Conservation (phyloP, 2,329 filamentous ascomycete genomes). For the Corynespora cassiicola region DNA sequence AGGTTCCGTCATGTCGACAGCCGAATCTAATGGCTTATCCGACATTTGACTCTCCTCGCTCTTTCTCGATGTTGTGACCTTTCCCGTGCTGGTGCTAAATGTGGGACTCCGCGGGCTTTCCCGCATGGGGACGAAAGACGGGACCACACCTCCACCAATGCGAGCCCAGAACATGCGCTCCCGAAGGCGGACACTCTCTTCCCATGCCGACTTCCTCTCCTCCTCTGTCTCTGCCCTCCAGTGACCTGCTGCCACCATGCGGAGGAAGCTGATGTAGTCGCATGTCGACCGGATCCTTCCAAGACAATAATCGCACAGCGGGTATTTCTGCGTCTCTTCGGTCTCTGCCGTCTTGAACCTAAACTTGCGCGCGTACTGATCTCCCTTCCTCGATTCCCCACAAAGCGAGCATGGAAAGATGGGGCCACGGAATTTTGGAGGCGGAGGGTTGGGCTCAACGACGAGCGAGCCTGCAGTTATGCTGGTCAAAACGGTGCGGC, state of each 20-base stretch:
- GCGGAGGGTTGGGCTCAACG: slow-evolving; percentile 74
- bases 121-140: slow-evolving; percentile 56
- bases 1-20: slow-evolving; percentile 29
- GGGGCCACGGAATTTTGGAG: slow-evolving; percentile 60
- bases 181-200: slow-evolving; percentile 86
- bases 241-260: slow-evolving; percentile 90
- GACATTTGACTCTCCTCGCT: slow-evolving; percentile 37
- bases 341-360: slow-evolving; percentile 88
- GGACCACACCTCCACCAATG: slow-evolving; percentile 89
- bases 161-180: slow-evolving; percentile 98
- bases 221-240: slow-evolving; percentile 85
- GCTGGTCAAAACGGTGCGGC: slow-evolving; percentile 80
- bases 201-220: slow-evolving; percentile 88
- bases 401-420: slow-evolving; percentile 83
- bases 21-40: slow-evolving; percentile 24
- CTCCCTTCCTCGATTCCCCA: slow-evolving; percentile 78
- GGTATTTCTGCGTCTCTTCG: slow-evolving; percentile 86
- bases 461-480: slow-evolving; percentile 86
- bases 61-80: slow-evolving; percentile 24
- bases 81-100: slow-evolving; percentile 25
- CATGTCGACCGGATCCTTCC: slow-evolving; percentile 84
- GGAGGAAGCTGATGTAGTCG: slow-evolving; percentile 89
- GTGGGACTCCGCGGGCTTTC: slow-evolving; percentile 40
- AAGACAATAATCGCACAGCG: slow-evolving; percentile 88
- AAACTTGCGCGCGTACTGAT: slow-evolving; percentile 77